Percentiles rank a stretch among this genome's conserved stretches.
Evolutionary conservation across 345 rosid genomes (phyloP).

Genomic region (Jatropha curcas): DNA sequence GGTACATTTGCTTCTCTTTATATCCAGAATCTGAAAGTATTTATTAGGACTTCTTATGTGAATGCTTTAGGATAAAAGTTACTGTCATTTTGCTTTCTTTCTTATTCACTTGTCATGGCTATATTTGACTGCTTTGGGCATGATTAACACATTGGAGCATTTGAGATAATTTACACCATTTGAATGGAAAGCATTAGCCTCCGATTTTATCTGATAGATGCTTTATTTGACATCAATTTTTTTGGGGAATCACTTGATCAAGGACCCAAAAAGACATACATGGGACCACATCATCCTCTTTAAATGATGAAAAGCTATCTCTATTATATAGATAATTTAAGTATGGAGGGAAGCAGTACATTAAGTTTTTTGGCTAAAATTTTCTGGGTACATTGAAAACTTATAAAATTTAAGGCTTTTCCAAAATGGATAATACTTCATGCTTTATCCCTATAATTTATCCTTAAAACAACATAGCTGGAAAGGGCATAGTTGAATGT

Average conservation of each 20-base stretch:
- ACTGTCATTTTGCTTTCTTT: not conserved
- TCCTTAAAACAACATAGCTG: not conserved
- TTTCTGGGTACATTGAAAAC: not conserved
- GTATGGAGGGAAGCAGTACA: not conserved
- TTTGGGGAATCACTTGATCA: not conserved
- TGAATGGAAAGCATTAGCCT: not conserved
- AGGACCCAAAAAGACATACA: not conserved
- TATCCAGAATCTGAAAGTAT: conserved; percentile 7
- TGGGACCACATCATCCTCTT: not conserved
- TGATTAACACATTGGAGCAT: not conserved
- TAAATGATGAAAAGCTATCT: not conserved
- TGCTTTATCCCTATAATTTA: not conserved
- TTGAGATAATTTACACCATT: not conserved
- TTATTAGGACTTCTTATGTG: not conserved
- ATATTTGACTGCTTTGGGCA: not conserved
- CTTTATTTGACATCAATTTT: not conserved
- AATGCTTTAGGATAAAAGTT: not conserved
- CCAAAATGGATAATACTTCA: not conserved
- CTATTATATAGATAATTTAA: not conserved
- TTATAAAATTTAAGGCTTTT: not conserved
- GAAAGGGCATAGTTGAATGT: not conserved
- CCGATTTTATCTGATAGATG: not conserved
- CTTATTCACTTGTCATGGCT: not conserved
- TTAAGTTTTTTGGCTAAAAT: not conserved
- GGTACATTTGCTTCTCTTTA: conserved; percentile 43